These are phyloP conservation scores for Pogostemon cablin DNA, from an alignment of 257 asterid species.

Conservation along the genomic window DNA sequence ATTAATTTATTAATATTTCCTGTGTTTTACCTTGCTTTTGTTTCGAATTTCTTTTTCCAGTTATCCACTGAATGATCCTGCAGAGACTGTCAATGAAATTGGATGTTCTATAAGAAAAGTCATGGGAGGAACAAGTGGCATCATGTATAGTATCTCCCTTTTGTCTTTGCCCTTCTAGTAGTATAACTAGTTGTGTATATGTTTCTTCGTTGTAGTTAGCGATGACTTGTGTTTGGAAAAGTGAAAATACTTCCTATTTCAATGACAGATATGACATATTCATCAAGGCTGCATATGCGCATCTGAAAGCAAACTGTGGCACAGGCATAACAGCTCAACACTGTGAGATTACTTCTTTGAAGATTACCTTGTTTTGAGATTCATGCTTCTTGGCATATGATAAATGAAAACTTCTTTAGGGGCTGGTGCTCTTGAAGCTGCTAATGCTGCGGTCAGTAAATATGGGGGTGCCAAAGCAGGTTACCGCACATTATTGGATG, in stretches of 20 bases:
- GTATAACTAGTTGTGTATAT: neutral
- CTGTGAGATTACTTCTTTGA: slow-evolving; percentile 56
- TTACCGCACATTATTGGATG: slow-evolving; percentile 86
- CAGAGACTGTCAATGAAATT: slow-evolving; percentile 77
- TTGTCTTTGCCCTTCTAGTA: neutral
- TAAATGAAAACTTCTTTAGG: slow-evolving; percentile 53
- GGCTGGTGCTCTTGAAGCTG: slow-evolving; percentile 93
- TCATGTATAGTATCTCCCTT: slow-evolving; percentile 56
- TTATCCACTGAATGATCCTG: slow-evolving; percentile 95
- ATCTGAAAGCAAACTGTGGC: slow-evolving; percentile 59
- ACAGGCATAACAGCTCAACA: slow-evolving; percentile 54
- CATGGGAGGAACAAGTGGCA: slow-evolving; percentile 99
- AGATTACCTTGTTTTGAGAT: slow-evolving; percentile 21
- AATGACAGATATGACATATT: slow-evolving; percentile 77
- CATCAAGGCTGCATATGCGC: slow-evolving; percentile 83
- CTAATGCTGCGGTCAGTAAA: slow-evolving; percentile 83
- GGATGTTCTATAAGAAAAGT: slow-evolving; percentile 85
- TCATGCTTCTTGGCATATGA: slow-evolving; percentile 22
- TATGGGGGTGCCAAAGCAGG: slow-evolving; percentile 98
- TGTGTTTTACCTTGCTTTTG: slow-evolving; percentile 30
- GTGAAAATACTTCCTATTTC: slow-evolving; percentile 8
- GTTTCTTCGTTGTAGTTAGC: slow-evolving; percentile 3
- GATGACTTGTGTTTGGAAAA: slow-evolving; percentile 1
- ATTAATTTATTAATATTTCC: slow-evolving; percentile 7
- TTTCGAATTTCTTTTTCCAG: slow-evolving; percentile 49